Evolutionary conservation across 495 filamentous ascomycete species (phyloP).

Genomic region (Penicillium coprophilum): DNA sequence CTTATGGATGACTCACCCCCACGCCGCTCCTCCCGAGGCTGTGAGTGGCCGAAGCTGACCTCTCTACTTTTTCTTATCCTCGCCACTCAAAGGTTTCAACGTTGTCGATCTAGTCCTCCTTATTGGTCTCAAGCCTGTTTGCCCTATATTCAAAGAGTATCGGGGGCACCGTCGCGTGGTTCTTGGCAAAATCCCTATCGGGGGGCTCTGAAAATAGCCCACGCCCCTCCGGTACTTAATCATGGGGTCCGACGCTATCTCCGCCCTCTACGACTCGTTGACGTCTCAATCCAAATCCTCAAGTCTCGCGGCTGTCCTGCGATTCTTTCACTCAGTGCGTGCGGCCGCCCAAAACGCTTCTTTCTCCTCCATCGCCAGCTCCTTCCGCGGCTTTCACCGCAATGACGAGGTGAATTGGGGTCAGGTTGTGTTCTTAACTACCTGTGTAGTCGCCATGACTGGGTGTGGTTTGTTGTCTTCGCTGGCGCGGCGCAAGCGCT

Average conservation of each 20-base stretch:
- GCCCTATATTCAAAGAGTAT: constrained; percentile 19
- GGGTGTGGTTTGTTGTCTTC: constrained; percentile 43
- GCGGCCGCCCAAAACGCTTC: constrained; percentile 19
- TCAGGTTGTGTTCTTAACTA: constrained; percentile 38
- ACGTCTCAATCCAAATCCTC: constrained; percentile 16
- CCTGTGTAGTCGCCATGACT: constrained; percentile 41
- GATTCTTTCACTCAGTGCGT: constrained; percentile 21
- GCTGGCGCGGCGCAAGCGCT: constrained; percentile 31
- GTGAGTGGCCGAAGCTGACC: constrained; percentile 32
- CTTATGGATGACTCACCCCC: constrained; percentile 31
- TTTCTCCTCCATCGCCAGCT: constrained; percentile 22
- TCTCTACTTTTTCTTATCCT: constrained; percentile 21
- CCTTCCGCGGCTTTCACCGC: constrained; percentile 23
- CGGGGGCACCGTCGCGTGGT: constrained; percentile 22
- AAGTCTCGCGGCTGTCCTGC: constrained; percentile 17
- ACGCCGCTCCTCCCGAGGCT: constrained; percentile 29
- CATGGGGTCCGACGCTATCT: constrained; percentile 23
- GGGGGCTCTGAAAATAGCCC: constrained; percentile 20
- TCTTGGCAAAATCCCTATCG: not conserved
- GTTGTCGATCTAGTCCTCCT: constrained; percentile 27
- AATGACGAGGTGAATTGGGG: constrained; percentile 36
- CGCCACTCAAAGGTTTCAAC: constrained; percentile 18
- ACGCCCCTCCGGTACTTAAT: constrained; percentile 16
- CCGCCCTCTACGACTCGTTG: constrained; percentile 20
- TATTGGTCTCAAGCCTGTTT: constrained; percentile 26